Evolutionary conservation across 1,139 yeast species (phyloP).

Genomic region (Debaryomyces nepalensis): DNA sequence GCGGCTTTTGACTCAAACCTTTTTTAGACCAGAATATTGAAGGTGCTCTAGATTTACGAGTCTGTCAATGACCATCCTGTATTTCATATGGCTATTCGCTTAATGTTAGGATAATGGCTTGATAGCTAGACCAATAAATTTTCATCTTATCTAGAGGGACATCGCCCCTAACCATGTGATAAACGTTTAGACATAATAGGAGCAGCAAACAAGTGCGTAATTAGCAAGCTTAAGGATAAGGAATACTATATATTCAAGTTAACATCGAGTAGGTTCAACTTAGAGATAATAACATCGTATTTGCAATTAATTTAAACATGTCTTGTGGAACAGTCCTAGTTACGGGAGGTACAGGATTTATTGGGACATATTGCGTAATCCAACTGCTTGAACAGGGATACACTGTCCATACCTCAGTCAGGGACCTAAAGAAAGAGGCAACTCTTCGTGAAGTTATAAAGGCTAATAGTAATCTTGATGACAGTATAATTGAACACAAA

Average conservation of each 20-base stretch:
- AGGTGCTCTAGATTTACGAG: too few relatives aligned
- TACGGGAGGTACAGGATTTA: slow-evolving; percentile 20
- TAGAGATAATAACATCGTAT: too few relatives aligned
- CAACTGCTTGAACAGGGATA: slow-evolving; percentile 14
- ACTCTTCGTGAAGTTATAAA: slow-evolving; percentile 6
- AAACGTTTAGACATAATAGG: not conserved
- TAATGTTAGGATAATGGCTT: too few relatives aligned
- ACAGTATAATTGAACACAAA: not conserved
- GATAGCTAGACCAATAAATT: too few relatives aligned
- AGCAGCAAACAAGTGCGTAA: not conserved
- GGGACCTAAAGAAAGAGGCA: slow-evolving; percentile 12
- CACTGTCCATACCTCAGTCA: slow-evolving; percentile 16
- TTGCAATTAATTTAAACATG: slow-evolving; percentile 1
- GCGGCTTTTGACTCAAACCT: too few relatives aligned
- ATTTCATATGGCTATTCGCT: too few relatives aligned
- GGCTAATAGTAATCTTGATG: slow-evolving; percentile 8
- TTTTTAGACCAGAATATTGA: too few relatives aligned
- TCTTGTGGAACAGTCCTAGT: slow-evolving; percentile 15
- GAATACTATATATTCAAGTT: too few relatives aligned
- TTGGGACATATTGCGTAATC: slow-evolving; percentile 15
- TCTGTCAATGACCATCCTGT: too few relatives aligned
- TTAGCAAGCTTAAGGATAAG: not conserved
- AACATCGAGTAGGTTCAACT: too few relatives aligned
- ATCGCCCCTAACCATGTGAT: not conserved
- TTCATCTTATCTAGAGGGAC: too few relatives aligned